Conservation (phyloP, 129 eudicot species). For the Ambrosia artemisiifolia region DNA sequence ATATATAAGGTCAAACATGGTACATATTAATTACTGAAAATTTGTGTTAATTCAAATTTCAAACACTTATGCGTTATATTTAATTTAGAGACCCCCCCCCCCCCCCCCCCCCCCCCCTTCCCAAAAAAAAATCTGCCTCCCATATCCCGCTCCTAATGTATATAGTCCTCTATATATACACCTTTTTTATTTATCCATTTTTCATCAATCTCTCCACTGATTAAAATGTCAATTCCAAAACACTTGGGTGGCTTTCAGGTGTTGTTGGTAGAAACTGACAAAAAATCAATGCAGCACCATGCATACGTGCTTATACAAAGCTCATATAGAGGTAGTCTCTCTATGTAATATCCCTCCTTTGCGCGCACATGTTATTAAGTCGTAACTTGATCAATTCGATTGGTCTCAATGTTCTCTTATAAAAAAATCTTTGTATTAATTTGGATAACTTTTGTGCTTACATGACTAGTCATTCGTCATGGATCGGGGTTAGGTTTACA, state of each 20-base stretch:
- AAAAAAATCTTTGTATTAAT: background rate
- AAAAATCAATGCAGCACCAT: background rate
- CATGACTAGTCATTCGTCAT: background rate
- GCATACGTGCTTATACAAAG: background rate
- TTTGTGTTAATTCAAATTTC: constrained; percentile 9
- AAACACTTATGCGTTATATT: background rate
- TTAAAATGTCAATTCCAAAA: background rate
- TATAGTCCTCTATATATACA: background rate
- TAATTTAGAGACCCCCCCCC: background rate
- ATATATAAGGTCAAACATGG: background rate
- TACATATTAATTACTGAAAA: constrained; percentile 5
- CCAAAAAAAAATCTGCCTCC: background rate
- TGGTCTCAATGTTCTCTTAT: background rate
- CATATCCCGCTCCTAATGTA: background rate
- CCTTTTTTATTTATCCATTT: background rate
- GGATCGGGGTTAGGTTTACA: background rate
- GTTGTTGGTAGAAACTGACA: constrained; percentile 13
- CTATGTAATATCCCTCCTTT: background rate
- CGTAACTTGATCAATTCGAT: background rate
- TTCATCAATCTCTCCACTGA: background rate
- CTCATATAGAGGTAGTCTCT: constrained; percentile 12
- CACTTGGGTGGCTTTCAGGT: background rate
- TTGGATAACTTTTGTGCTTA: background rate
- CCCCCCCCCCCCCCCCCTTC: no score
- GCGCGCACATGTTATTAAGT: background rate